Percentiles rank a stretch among this genome's conserved stretches.
Evolutionary conservation across 139 green algal species (phyloP).

Genomic region (Chlamydomonas sp.): DNA sequence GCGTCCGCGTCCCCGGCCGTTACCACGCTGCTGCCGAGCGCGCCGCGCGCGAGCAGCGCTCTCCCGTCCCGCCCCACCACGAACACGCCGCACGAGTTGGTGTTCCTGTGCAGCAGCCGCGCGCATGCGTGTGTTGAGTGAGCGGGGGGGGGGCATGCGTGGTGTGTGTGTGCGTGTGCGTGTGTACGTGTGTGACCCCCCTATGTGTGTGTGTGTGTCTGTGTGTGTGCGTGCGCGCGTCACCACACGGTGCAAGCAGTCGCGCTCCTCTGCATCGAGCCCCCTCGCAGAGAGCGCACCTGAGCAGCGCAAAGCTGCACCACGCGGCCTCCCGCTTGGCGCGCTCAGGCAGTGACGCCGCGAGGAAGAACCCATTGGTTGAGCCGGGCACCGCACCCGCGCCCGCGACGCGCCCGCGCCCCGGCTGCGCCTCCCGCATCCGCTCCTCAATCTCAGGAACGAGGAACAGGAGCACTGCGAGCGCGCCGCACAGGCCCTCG

Average conservation of each 20-base stretch:
- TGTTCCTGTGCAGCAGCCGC: conserved; percentile 78
- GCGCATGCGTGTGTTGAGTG: no score
- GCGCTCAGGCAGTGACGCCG: no score
- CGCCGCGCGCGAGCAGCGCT: conserved; percentile 30
- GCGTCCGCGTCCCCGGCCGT: not conserved
- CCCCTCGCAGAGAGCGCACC: no score
- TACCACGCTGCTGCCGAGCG: conserved; percentile 20
- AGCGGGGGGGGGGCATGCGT: no score
- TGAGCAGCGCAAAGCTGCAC: no score
- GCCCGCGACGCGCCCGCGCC: conserved; percentile 42
- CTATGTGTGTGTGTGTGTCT: no score
- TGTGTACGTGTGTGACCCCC: no score
- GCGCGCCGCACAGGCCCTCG: conserved; percentile 53
- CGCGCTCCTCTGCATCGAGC: no score
- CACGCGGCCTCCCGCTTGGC: no score
- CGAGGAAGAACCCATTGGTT: conserved; percentile 45
- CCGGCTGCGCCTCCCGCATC: conserved; percentile 55
- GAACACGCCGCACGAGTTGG: conserved; percentile 68
- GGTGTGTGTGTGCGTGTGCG: no score
- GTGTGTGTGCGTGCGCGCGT: no score
- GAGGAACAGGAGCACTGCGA: conserved; percentile 50
- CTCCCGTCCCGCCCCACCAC: conserved; percentile 20
- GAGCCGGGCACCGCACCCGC: conserved; percentile 38
- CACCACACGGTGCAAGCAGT: no score
- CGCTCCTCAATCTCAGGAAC: conserved; percentile 63